These are phyloP conservation scores for Colletotrichum salicis DNA, from an alignment of 2,329 filamentous ascomycete genomes.

Conservation along the genomic window DNA sequence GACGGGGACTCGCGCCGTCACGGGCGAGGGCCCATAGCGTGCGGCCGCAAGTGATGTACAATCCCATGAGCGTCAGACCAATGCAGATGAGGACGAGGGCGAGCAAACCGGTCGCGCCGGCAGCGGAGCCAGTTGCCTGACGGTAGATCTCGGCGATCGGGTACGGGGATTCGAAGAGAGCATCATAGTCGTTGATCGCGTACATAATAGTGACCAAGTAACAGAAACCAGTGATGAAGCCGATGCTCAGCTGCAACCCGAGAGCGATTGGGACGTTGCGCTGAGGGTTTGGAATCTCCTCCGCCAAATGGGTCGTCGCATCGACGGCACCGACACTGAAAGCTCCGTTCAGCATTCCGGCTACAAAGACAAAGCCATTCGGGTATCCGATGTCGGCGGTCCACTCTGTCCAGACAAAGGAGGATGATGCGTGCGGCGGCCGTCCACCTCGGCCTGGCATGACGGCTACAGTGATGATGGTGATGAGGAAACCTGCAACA, in stretches of 20 bases:
- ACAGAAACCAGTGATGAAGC: constrained; percentile 62
- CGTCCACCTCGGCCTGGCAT: constrained; percentile 54
- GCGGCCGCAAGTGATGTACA: constrained; percentile 52
- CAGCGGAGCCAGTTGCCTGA: constrained; percentile 63
- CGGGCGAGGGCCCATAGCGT: constrained; percentile 54
- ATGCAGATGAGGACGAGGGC: constrained; percentile 52
- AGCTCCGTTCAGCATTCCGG: constrained; percentile 69
- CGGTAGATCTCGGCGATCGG: constrained; percentile 75
- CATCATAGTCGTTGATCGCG: constrained; percentile 65
- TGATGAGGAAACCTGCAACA: constrained; percentile 63
- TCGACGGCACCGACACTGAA: constrained; percentile 76
- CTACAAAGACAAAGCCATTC: constrained; percentile 53
- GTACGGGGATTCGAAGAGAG: constrained; percentile 61
- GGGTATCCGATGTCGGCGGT: constrained; percentile 51
- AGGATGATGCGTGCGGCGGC: constrained; percentile 44
- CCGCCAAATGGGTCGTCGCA: constrained; percentile 71
- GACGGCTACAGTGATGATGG: constrained; percentile 64
- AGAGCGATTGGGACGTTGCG: constrained; percentile 66
- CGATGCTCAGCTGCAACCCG: constrained; percentile 59
- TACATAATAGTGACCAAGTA: constrained; percentile 68
- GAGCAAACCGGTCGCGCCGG: constrained; percentile 62
- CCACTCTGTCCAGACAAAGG: constrained; percentile 55
- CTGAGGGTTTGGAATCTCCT: constrained; percentile 67
- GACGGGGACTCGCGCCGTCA: constrained; percentile 50
- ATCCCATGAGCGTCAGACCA: constrained; percentile 47